These are phyloP conservation scores for Aureobasidium sp. DNA, from an alignment of 2,329 filamentous ascomycete genomes.

Conservation along the genomic window DNA sequence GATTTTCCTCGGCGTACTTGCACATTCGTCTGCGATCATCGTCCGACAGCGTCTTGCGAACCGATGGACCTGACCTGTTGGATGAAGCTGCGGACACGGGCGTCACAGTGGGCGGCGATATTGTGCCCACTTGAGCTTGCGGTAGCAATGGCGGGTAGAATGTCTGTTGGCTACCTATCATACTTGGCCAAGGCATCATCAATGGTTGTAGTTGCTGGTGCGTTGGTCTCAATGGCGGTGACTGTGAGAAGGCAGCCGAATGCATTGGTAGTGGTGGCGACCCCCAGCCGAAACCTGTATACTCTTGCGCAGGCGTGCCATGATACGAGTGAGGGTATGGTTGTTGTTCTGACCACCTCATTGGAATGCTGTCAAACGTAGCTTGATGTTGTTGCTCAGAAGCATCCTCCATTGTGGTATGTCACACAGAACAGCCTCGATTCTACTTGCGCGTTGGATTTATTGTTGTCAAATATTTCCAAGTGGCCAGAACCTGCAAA, in stretches of 20 bases:
- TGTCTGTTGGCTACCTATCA: constrained; percentile 62
- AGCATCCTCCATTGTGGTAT: constrained; percentile 24
- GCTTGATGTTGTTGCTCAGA: constrained; percentile 37
- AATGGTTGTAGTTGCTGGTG: constrained; percentile 59
- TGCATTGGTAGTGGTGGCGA: constrained; percentile 56
- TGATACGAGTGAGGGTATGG: constrained; percentile 51
- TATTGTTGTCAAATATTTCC: not conserved
- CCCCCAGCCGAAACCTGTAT: constrained; percentile 57
- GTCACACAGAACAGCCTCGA: not conserved
- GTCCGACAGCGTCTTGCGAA: constrained; percentile 72
- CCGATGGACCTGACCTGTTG: constrained; percentile 30
- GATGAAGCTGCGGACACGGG: constrained; percentile 42
- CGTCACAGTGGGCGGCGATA: constrained; percentile 47
- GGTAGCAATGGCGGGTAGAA: constrained; percentile 58
- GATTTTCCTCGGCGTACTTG: constrained; percentile 83
- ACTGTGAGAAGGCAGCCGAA: constrained; percentile 41
- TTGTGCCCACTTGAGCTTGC: constrained; percentile 38
- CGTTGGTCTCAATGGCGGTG: constrained; percentile 49
- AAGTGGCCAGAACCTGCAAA: not conserved
- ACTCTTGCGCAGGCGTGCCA: constrained; percentile 64
- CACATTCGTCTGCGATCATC: constrained; percentile 90
- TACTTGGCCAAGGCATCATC: constrained; percentile 77
- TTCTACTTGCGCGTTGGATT: not conserved
- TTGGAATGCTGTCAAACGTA: constrained; percentile 34
- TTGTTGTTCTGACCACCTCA: constrained; percentile 41